Evolutionary conservation across 1,284 basidiomycete species (phyloP).

Genomic region (Trichosporon ovoides): DNA sequence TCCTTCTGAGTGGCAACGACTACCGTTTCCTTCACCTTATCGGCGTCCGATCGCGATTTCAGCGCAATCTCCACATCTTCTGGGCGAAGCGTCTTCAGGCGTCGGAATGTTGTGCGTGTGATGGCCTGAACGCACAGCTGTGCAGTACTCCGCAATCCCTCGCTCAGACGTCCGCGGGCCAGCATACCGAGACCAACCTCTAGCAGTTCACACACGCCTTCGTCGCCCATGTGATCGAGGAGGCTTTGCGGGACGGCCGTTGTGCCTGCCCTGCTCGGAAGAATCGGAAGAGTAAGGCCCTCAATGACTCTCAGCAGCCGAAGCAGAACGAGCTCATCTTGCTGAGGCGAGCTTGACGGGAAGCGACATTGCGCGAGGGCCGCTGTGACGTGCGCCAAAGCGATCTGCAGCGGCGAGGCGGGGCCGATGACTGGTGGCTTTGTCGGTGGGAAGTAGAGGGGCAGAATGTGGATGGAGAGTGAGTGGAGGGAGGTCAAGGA

Average conservation of each 20-base stretch:
- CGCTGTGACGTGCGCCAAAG: slow-evolving; percentile 77
- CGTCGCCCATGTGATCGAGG: slow-evolving; percentile 65
- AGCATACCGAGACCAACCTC: slow-evolving; percentile 96
- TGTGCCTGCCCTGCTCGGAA: slow-evolving; percentile 16
- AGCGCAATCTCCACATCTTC: slow-evolving; percentile 39
- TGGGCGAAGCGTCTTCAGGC: slow-evolving; percentile 59
- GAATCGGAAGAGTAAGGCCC: slow-evolving; percentile 64
- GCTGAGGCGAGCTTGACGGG: slow-evolving; percentile 89
- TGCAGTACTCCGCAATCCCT: slow-evolving; percentile 67
- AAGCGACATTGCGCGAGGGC: slow-evolving; percentile 95
- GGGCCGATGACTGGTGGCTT: slow-evolving; percentile 26
- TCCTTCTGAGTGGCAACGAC: slow-evolving; percentile 13
- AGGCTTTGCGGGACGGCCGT: slow-evolving; percentile 32
- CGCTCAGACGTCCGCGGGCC: slow-evolving; percentile 91
- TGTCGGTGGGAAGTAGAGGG: slow-evolving; percentile 48
- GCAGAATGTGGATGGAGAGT: slow-evolving; percentile 72
- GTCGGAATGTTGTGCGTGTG: slow-evolving; percentile 72
- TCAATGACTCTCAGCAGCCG: slow-evolving; percentile 88
- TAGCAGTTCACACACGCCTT: slow-evolving; percentile 95
- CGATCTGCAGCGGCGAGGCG: slow-evolving; percentile 49
- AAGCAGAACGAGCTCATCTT: slow-evolving; percentile 91
- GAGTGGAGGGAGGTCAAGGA: slow-evolving; percentile 81
- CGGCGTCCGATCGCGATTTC: slow-evolving; percentile 23
- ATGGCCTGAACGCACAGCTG: slow-evolving; percentile 89
- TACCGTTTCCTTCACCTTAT: slow-evolving; percentile 21